These are phyloP conservation scores for Leccinum truebloodii DNA, from an alignment of 768 basidiomycete genomes.

Conservation along the genomic window DNA sequence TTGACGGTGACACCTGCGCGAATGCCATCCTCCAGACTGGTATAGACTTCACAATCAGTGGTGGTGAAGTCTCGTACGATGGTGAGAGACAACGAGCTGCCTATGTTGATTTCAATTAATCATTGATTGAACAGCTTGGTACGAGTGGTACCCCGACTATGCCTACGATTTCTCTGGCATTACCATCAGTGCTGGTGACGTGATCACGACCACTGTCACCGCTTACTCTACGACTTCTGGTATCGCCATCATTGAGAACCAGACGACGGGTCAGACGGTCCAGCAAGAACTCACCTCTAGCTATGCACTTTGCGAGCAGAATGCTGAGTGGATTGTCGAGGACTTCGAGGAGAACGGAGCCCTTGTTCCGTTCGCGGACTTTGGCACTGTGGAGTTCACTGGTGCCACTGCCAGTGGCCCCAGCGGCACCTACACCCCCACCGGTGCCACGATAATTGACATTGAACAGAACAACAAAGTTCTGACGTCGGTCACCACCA, in stretches of 20 bases:
- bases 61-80: slow-evolving; percentile 4
- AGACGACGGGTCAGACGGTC: slow-evolving; percentile 18
- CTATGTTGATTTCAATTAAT: neutral
- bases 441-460: slow-evolving; percentile 13
- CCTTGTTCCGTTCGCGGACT: slow-evolving; percentile 14
- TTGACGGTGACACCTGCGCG: slow-evolving; percentile 13
- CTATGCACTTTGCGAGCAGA: slow-evolving; percentile 18
- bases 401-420: slow-evolving; percentile 11
- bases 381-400: slow-evolving; percentile 22
- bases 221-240: slow-evolving; percentile 25
- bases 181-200: slow-evolving; percentile 16
- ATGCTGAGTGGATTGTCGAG: slow-evolving; percentile 29
- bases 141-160: slow-evolving; percentile 25
- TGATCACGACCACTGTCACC: slow-evolving; percentile 18
- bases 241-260: slow-evolving; percentile 19
- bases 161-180: slow-evolving; percentile 13
- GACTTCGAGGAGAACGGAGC: slow-evolving; percentile 17
- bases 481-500: slow-evolving; percentile 17
- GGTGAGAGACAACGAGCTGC: neutral
- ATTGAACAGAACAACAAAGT: slow-evolving; percentile 12
- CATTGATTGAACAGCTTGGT: slow-evolving; percentile 20
- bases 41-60: slow-evolving; percentile 7
- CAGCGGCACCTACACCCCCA: slow-evolving; percentile 11
- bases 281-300: slow-evolving; percentile 7
- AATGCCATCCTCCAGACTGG: slow-evolving; percentile 18